A percentile compares a stretch with the other conserved stretches of the same genome.
Evolutionary conservation across 805 yeast species (phyloP).

Genomic region (Cyberlindnera bimundalis): DNA sequence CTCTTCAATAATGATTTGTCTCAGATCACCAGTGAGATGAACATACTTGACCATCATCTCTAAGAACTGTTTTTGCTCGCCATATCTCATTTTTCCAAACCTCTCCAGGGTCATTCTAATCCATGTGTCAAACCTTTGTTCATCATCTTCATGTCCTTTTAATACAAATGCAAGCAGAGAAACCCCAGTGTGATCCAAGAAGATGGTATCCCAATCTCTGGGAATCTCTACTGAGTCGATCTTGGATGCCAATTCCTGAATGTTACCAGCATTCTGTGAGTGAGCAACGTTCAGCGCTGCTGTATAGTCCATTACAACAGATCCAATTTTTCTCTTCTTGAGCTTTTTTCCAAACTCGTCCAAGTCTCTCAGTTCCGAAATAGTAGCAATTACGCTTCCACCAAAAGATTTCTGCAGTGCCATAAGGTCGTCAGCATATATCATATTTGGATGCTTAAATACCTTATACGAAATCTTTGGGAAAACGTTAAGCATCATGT

Average conservation of each 20-base stretch:
- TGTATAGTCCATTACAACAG: conserved; percentile 8
- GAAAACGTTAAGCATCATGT: conserved; percentile 25
- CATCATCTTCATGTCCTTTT: conserved; percentile 2
- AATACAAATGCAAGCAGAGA: conserved; percentile 8
- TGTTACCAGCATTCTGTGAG: conserved; percentile 2
- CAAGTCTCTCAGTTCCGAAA: conserved; percentile 6
- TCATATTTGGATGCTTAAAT: conserved; percentile 23
- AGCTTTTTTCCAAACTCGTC: conserved; percentile 17
- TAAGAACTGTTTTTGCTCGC: conserved; percentile 5
- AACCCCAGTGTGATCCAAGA: conserved; percentile 11
- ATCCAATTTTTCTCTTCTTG: conserved; percentile 16
- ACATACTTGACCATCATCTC: conserved; percentile 10
- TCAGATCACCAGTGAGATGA: conserved; percentile 9
- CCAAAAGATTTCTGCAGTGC: conserved; percentile 1
- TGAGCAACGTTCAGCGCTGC: conserved; percentile 2
- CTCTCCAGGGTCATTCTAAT: conserved; percentile 10
- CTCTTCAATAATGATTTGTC: conserved; percentile 7
- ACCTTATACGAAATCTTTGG: conserved; percentile 25
- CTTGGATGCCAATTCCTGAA: conserved; percentile 8
- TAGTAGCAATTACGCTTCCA: not conserved
- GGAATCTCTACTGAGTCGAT: conserved; percentile 5
- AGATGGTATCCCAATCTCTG: conserved; percentile 10
- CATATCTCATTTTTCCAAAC: conserved; percentile 1
- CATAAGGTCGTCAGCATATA: conserved; percentile 11
- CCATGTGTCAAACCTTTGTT: conserved; percentile 12